Evolutionary conservation across 176 grass and related monocot species (phyloP).

Genomic region (Canna indica): DNA sequence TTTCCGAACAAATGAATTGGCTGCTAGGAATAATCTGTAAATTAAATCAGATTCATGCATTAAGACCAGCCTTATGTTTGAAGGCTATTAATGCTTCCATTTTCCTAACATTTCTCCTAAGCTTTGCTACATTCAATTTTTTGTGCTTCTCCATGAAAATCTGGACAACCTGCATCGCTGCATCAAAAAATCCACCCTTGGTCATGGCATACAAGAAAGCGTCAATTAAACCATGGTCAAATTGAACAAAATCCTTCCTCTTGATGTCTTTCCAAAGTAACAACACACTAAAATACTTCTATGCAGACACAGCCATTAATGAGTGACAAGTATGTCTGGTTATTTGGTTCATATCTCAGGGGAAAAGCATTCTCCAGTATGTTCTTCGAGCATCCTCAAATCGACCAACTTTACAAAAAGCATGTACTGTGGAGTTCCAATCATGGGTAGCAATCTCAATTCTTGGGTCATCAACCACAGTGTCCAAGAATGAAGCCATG

Average conservation of each 20-base stretch:
- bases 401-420: conserved; percentile 79
- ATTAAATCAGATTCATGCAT: conserved; percentile 23
- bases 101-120: conserved; percentile 83
- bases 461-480: conserved; percentile 65
- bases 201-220: conserved; percentile 80
- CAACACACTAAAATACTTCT: conserved; percentile 89
- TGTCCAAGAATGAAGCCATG: conserved; percentile 93
- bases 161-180: conserved; percentile 88
- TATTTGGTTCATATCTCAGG: conserved; percentile 84
- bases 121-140: conserved; percentile 76
- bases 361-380: conserved; percentile 81
- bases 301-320: conserved; percentile 73
- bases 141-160: conserved; percentile 99
- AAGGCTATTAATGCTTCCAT: conserved; percentile 90
- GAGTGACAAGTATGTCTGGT: conserved; percentile 87
- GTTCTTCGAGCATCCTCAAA: conserved; percentile 85
- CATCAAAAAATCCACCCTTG: conserved; percentile 97
- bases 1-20: conserved; percentile 21
- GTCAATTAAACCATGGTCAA: conserved; percentile 76
- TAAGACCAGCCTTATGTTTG: conserved; percentile 94
- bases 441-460: conserved; percentile 80
- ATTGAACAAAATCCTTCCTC: conserved; percentile 47
- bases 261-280: conserved; percentile 90
- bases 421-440: conserved; percentile 97
- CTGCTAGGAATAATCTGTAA: background rate